Evolutionary conservation across 164 flowering plant species (phyloP).

Genomic region (Aristolochia fimbriata): DNA sequence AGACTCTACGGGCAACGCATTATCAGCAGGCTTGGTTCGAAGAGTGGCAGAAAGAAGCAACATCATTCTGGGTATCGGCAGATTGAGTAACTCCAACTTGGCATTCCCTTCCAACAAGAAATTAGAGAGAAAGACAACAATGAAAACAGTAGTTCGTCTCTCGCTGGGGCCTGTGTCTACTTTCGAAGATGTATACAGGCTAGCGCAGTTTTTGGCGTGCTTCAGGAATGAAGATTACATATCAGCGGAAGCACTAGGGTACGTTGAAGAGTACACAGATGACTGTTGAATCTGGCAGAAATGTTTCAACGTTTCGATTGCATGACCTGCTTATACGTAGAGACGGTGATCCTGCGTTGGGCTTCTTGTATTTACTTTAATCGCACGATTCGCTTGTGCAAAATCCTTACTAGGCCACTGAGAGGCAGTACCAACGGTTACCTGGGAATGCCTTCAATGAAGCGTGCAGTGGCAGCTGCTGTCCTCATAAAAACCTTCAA

Average conservation of each 20-base stretch:
- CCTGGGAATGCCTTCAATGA: too few relatives aligned
- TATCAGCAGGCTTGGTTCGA: slow-evolving; percentile 5
- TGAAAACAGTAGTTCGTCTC: background rate
- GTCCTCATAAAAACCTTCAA: too few relatives aligned
- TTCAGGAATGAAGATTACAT: slow-evolving; percentile 7
- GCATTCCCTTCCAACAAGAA: background rate
- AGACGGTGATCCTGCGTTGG: too few relatives aligned
- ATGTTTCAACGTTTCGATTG: too few relatives aligned
- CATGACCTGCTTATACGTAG: too few relatives aligned
- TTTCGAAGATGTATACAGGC: slow-evolving; percentile 6
- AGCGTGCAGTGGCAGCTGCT: too few relatives aligned
- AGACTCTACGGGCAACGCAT: slow-evolving; percentile 7
- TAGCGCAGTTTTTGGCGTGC: slow-evolving; percentile 1
- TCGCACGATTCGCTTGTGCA: too few relatives aligned
- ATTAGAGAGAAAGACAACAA: background rate
- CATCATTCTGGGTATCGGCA: slow-evolving; percentile 1
- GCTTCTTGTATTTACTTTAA: too few relatives aligned
- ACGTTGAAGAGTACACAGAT: slow-evolving; percentile 3
- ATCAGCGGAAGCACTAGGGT: slow-evolving; percentile 4
- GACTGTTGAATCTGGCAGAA: background rate
- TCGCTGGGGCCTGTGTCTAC: slow-evolving; percentile 7
- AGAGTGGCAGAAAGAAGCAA: slow-evolving; percentile 4
- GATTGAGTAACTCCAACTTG: background rate
- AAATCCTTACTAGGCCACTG: too few relatives aligned
- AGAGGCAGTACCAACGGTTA: too few relatives aligned